A percentile compares a stretch with the other conserved stretches of the same genome.
phyloP scores from a whole-genome alignment of 2,329 filamentous ascomycete species.

The Didymella arachidicola region DNA sequence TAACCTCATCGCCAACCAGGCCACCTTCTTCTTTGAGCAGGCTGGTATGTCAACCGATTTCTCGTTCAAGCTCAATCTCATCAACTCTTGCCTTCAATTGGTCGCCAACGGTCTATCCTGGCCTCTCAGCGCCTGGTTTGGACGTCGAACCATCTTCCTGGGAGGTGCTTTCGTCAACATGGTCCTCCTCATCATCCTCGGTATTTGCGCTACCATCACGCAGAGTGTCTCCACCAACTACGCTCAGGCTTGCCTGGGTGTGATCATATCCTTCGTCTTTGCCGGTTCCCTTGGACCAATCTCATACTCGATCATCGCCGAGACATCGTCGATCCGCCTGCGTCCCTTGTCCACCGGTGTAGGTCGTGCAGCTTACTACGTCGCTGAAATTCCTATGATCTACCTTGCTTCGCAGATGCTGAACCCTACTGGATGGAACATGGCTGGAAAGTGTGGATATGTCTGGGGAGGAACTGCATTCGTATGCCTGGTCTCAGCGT shows the following conservation, averaged over 20 bases:
- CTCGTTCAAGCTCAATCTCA: constrained; percentile 69
- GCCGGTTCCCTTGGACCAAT: constrained; percentile 68
- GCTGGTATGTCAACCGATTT: constrained; percentile 64
- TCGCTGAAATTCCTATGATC: constrained; percentile 70
- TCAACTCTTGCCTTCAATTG: constrained; percentile 68
- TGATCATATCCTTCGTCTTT: constrained; percentile 71
- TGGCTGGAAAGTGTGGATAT: constrained; percentile 45
- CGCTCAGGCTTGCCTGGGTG: constrained; percentile 67
- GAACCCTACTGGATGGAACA: constrained; percentile 54
- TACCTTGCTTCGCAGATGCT: constrained; percentile 64
- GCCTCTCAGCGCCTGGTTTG: constrained; percentile 69
- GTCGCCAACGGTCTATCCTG: constrained; percentile 71
- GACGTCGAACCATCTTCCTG: constrained; percentile 69
- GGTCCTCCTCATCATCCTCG: constrained; percentile 63
- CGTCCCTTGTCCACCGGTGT: constrained; percentile 69
- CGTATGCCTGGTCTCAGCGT: constrained; percentile 61
- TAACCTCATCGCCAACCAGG: constrained; percentile 69
- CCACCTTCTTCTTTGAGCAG: constrained; percentile 68
- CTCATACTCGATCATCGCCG: constrained; percentile 71
- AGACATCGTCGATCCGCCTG: constrained; percentile 70
- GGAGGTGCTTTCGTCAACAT: constrained; percentile 64
- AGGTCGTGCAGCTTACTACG: constrained; percentile 68
- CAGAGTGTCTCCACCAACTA: constrained; percentile 52
- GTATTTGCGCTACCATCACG: constrained; percentile 64
- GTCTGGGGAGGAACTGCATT: constrained; percentile 56